Percentiles rank a stretch among this genome's conserved stretches.
These are phyloP conservation scores for Komagataella pastoris DNA, from an alignment of 805 yeast species.

Conservation along the genomic window DNA sequence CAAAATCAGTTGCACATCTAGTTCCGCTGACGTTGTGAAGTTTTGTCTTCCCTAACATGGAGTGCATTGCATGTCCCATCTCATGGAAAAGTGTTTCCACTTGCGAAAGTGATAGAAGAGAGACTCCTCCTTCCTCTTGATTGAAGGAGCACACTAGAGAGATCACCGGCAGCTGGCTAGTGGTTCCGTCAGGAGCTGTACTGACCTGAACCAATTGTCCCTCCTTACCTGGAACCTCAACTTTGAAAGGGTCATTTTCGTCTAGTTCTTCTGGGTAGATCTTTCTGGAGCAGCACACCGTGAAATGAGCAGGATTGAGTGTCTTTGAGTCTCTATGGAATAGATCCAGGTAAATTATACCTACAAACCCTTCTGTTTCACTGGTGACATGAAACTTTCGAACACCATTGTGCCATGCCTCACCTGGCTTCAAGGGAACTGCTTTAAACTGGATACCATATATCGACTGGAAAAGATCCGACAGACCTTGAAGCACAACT, in stretches of 20 bases:
- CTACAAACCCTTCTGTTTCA: slow-evolving; percentile 49
- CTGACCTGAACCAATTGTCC: slow-evolving; percentile 14
- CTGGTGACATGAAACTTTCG: slow-evolving; percentile 68
- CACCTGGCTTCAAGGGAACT: slow-evolving; percentile 48
- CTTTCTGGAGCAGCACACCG: slow-evolving; percentile 86
- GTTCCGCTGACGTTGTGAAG: slow-evolving; percentile 92
- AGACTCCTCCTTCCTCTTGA: slow-evolving; percentile 23
- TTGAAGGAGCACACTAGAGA: slow-evolving; percentile 73
- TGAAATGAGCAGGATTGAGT: slow-evolving; percentile 88
- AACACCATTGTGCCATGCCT: slow-evolving; percentile 83
- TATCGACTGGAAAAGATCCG: slow-evolving; percentile 50
- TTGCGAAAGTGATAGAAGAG: slow-evolving; percentile 59
- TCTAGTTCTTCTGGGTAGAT: slow-evolving; percentile 42
- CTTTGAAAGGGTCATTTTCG: slow-evolving; percentile 21
- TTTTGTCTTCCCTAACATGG: slow-evolving; percentile 87
- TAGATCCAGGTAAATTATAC: slow-evolving; percentile 78
- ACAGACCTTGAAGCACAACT: slow-evolving; percentile 72
- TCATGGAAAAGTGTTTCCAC: slow-evolving; percentile 94
- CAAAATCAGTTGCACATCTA: slow-evolving; percentile 91
- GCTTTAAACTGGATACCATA: slow-evolving; percentile 74
- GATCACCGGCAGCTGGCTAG: slow-evolving; percentile 78
- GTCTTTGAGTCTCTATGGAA: slow-evolving; percentile 68
- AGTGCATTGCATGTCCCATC: slow-evolving; percentile 98
- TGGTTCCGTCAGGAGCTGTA: slow-evolving; percentile 28
- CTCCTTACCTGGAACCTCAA: slow-evolving; percentile 5